phyloP scores from a whole-genome alignment of 2,329 filamentous ascomycete genomes.

The Tolypocladium tropicale region DNA sequence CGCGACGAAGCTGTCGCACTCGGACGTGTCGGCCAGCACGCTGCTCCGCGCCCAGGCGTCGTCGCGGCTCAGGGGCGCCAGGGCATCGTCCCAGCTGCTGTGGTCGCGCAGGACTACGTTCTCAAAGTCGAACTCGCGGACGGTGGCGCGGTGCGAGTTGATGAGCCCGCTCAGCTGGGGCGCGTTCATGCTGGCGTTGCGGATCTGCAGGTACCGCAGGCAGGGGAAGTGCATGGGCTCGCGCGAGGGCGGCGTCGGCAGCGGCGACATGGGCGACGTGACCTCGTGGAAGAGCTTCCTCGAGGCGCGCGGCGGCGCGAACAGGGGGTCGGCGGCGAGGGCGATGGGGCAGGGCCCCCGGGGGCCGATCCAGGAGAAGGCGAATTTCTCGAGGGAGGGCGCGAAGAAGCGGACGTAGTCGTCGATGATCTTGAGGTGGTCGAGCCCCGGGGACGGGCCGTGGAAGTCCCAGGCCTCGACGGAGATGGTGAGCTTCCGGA shows the following conservation, averaged over 20 bases:
- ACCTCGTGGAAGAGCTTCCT: slow-evolving; percentile 55
- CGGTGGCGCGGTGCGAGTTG: slow-evolving; percentile 51
- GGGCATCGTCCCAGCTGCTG: slow-evolving; percentile 72
- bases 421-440: slow-evolving; percentile 71
- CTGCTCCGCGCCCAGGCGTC: slow-evolving; percentile 16
- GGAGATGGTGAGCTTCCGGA: slow-evolving; percentile 61
- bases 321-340: slow-evolving; percentile 59
- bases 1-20: not conserved
- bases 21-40: slow-evolving; percentile 15
- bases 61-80: slow-evolving; percentile 52
- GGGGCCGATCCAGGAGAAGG: slow-evolving; percentile 68
- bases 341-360: slow-evolving; percentile 67
- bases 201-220: slow-evolving; percentile 58
- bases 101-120: slow-evolving; percentile 57
- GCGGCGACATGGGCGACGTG: slow-evolving; percentile 53
- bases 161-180: slow-evolving; percentile 63
- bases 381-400: slow-evolving; percentile 54
- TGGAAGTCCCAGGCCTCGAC: slow-evolving; percentile 62
- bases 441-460: slow-evolving; percentile 46
- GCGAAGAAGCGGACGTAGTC: slow-evolving; percentile 68
- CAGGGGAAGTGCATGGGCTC: slow-evolving; percentile 55
- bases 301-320: slow-evolving; percentile 41
- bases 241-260: slow-evolving; percentile 41
- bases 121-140: slow-evolving; percentile 73
- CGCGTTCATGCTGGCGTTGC: slow-evolving; percentile 63